Percentiles rank a stretch among this genome's conserved stretches.
phyloP scores from a whole-genome alignment of 345 rosid genomes.

The Boechera divaricarpa region DNA sequence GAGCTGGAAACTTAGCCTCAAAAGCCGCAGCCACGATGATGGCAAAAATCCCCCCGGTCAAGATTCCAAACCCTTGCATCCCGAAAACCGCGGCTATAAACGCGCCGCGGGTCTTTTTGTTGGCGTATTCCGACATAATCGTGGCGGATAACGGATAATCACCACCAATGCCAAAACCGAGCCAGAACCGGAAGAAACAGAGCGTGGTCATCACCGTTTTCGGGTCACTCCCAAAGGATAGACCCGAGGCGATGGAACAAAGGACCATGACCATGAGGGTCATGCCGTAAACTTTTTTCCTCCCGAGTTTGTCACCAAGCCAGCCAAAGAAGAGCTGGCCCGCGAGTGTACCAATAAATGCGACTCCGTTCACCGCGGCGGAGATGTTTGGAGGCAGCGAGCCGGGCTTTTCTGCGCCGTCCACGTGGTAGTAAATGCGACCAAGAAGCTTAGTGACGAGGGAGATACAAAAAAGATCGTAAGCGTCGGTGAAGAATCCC shows the following conservation, averaged over 20 bases:
- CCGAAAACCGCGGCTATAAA: conserved; percentile 93
- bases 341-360: conserved; percentile 68
- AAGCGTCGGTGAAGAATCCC: conserved; percentile 89
- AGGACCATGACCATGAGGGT: conserved; percentile 79
- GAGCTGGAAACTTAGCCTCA: conserved; percentile 55
- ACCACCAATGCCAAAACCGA: conserved; percentile 84
- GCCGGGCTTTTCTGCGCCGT: conserved; percentile 68
- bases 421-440: conserved; percentile 71
- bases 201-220: conserved; percentile 66
- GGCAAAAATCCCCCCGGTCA: conserved; percentile 76
- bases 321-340: conserved; percentile 88
- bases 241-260: conserved; percentile 69
- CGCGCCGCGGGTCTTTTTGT: conserved; percentile 88
- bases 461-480: conserved; percentile 83
- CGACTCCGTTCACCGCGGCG: conserved; percentile 80
- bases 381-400: conserved; percentile 73
- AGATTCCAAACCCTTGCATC: conserved; percentile 89
- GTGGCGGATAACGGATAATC: conserved; percentile 86
- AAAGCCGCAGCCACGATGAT: conserved; percentile 61
- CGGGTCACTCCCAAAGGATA: conserved; percentile 57
- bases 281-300: conserved; percentile 78
- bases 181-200: conserved; percentile 88
- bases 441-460: conserved; percentile 83
- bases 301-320: conserved; percentile 81
- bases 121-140: conserved; percentile 87